Conservation (phyloP, 2,329 filamentous ascomycete species). For the Bipolaris gigantea region DNA sequence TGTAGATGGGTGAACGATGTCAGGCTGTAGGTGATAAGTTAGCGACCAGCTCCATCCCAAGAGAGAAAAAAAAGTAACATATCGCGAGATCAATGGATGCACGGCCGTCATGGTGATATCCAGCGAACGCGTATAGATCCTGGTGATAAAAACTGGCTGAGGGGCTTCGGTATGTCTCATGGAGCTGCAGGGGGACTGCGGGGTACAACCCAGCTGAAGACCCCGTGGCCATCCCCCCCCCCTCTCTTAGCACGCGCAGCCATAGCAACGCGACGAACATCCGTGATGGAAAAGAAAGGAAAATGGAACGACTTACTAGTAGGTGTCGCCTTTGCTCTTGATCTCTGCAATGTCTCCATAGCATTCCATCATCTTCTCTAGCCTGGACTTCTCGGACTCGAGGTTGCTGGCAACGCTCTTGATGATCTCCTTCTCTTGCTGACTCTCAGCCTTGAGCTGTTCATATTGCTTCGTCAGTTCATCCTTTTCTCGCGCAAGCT, state of each 20-base stretch:
- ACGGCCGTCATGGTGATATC: slow-evolving; percentile 14
- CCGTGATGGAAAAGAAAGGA: slow-evolving; percentile 15
- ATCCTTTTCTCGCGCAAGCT: slow-evolving; percentile 41
- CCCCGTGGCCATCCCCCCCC: too few relatives aligned
- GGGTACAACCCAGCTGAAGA: not conserved
- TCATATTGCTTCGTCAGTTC: slow-evolving; percentile 39
- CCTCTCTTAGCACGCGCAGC: too few relatives aligned
- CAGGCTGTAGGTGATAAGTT: slow-evolving; percentile 43
- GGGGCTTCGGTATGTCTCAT: too few relatives aligned
- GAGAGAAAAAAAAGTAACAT: not conserved
- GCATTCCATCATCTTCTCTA: slow-evolving; percentile 49
- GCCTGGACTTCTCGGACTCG: slow-evolving; percentile 46
- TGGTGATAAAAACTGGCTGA: too few relatives aligned
- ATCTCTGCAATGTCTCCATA: slow-evolving; percentile 48
- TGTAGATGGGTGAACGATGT: slow-evolving; percentile 57
- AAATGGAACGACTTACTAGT: slow-evolving; percentile 47
- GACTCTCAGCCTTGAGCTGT: slow-evolving; percentile 37
- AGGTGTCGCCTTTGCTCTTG: slow-evolving; percentile 49
- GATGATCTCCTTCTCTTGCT: slow-evolving; percentile 44
- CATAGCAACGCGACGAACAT: too few relatives aligned
- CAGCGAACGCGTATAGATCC: not conserved
- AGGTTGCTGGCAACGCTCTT: slow-evolving; percentile 46
- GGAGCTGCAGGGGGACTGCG: not conserved
- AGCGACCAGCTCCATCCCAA: not conserved
- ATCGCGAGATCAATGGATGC: slow-evolving; percentile 11